Percentiles rank a stretch among this genome's conserved stretches.
These are phyloP conservation scores for Tieghemostelium lacteum DNA, from an alignment of 78 protist genomes.

Conservation along the genomic window DNA sequence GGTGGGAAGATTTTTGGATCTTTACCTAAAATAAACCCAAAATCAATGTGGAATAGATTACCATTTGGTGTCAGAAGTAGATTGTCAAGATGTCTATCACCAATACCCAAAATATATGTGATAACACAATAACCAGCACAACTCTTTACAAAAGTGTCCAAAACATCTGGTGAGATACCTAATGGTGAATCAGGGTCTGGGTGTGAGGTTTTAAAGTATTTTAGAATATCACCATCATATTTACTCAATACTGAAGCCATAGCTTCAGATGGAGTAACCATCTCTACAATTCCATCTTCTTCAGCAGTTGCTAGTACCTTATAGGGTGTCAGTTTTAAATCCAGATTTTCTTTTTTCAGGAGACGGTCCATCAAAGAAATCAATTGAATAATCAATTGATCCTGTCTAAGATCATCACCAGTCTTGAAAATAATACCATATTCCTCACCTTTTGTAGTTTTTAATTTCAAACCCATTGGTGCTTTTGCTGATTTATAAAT, in stretches of 20 bases:
- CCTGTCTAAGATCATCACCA: conserved; percentile 98
- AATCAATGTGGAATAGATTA: conserved; percentile 97
- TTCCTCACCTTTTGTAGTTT: conserved; percentile 56
- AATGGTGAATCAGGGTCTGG: conserved; percentile 84
- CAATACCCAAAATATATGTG: conserved; percentile 96
- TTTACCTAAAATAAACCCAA: conserved; percentile 96
- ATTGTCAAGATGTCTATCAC: conserved; percentile 97
- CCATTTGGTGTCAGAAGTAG: conserved; percentile 90
- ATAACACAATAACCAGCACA: conserved; percentile 98
- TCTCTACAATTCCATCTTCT: conserved; percentile 85
- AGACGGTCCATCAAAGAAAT: conserved; percentile 94
- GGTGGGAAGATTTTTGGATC: conserved; percentile 98
- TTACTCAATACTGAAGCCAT: conserved; percentile 78
- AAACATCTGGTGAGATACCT: conserved; percentile 84
- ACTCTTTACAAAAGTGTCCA: conserved; percentile 87
- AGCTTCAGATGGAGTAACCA: conserved; percentile 67
- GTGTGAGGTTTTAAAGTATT: conserved; percentile 75
- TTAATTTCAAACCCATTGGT: conserved; percentile 79
- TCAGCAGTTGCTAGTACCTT: conserved; percentile 91
- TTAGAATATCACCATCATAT: conserved; percentile 84
- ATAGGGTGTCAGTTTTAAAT: conserved; percentile 96
- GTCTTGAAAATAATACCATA: conserved; percentile 89
- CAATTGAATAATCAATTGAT: conserved; percentile 96
- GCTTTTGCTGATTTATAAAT: conserved; percentile 86
- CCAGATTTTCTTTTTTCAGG: conserved; percentile 89